Percentiles rank a stretch among this genome's conserved stretches.
Conservation (phyloP, 306 rosid genomes). For the Citrullus colocynthis region DNA sequence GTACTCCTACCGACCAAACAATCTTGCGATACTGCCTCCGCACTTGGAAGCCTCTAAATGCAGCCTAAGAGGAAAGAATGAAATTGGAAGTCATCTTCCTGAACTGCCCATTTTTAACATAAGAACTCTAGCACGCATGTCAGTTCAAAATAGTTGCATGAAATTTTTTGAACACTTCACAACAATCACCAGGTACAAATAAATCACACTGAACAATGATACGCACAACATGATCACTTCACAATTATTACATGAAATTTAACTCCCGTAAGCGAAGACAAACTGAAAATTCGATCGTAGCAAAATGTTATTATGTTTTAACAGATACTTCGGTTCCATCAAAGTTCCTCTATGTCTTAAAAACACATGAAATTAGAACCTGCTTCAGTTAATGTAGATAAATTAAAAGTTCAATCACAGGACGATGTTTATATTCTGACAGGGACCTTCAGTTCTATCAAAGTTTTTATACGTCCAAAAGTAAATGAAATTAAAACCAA, state of each 20-base stretch:
- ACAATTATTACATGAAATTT: neutral
- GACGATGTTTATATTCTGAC: too few relatives aligned
- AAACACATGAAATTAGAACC: too few relatives aligned
- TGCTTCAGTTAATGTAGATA: too few relatives aligned
- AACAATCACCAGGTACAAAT: neutral
- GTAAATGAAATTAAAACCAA: neutral
- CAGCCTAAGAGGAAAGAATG: conserved; percentile 47
- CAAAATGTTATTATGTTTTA: neutral
- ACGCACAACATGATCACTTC: neutral
- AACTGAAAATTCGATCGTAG: neutral
- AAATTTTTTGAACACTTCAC: neutral
- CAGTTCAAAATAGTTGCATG: neutral
- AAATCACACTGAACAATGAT: neutral
- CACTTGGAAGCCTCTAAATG: conserved; percentile 61
- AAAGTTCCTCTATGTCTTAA: too few relatives aligned
- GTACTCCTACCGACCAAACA: conserved; percentile 80
- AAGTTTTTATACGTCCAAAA: neutral
- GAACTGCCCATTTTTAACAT: neutral
- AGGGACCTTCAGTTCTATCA: neutral
- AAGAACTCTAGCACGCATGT: neutral
- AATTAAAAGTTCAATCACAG: too few relatives aligned
- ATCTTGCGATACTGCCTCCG: conserved; percentile 74
- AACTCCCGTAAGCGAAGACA: neutral
- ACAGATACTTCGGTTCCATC: neutral
- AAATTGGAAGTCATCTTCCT: conserved; percentile 17